Percentiles rank a stretch among this genome's conserved stretches.
Conservation (phyloP, 768 basidiomycete species). For the Serendipita sp. region DNA sequence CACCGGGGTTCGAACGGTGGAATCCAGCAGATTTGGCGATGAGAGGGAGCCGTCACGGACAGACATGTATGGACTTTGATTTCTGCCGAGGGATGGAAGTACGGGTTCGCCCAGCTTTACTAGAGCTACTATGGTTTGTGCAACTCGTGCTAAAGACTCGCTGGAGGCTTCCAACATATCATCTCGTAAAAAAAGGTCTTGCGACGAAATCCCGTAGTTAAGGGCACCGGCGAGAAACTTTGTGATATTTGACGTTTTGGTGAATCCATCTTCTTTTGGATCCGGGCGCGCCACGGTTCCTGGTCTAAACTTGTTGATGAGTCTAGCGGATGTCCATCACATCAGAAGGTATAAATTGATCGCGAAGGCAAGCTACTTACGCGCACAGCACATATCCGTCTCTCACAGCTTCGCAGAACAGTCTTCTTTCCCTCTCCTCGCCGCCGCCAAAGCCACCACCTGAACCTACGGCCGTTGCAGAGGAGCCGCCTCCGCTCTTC, state of each 20-base stretch:
- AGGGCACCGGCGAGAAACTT: constrained; percentile 63
- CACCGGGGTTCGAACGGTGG: background rate
- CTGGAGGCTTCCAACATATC: constrained; percentile 41
- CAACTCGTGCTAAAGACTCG: constrained; percentile 54
- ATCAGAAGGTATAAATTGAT: constrained; percentile 15
- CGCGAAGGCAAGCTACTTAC: constrained; percentile 34
- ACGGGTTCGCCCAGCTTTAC: constrained; percentile 39
- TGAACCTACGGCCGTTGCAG: constrained; percentile 23
- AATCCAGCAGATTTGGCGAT: constrained; percentile 3
- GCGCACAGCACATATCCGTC: constrained; percentile 85
- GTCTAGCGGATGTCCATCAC: constrained; percentile 26
- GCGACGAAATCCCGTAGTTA: constrained; percentile 39
- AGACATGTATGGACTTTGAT: constrained; percentile 4
- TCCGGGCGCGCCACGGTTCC: constrained; percentile 45
- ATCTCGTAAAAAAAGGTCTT: constrained; percentile 50
- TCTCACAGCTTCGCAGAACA: constrained; percentile 58
- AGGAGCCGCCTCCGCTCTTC: constrained; percentile 27
- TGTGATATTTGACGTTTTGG: constrained; percentile 53
- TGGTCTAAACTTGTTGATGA: constrained; percentile 63
- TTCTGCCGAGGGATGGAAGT: constrained; percentile 30
- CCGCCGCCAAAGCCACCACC: constrained; percentile 23
- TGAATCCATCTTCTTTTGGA: constrained; percentile 46
- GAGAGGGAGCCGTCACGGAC: background rate
- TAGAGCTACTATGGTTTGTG: constrained; percentile 53
- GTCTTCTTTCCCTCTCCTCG: constrained; percentile 57